phyloP scores from a whole-genome alignment of 2,329 filamentous ascomycete genomes.

The Lasiodiplodia theobromae region DNA sequence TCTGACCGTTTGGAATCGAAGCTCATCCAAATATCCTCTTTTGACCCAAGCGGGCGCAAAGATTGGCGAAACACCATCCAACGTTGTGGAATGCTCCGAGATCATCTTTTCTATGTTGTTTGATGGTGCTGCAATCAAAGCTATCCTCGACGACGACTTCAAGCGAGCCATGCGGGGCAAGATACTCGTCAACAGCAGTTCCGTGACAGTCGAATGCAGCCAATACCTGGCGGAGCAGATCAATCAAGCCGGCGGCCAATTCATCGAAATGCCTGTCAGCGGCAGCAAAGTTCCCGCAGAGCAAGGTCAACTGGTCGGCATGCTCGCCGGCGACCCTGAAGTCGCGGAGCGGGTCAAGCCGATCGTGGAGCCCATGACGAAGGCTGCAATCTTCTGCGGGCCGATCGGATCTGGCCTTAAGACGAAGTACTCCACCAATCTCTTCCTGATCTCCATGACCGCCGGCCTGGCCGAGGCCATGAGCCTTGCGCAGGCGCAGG shows the following conservation, averaged over 20 bases:
- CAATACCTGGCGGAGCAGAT: not conserved
- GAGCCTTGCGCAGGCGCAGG: slow-evolving; percentile 43
- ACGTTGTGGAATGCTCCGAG: not conserved
- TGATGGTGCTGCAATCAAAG: not conserved
- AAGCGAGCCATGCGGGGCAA: not conserved
- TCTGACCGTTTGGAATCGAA: slow-evolving; percentile 14
- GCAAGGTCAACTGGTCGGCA: slow-evolving; percentile 36
- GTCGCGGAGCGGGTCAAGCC: slow-evolving; percentile 37
- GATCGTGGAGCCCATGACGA: slow-evolving; percentile 39
- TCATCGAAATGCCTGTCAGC: slow-evolving; percentile 7
- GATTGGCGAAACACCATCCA: not conserved
- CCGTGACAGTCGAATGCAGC: not conserved
- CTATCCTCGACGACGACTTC: not conserved
- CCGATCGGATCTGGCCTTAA: slow-evolving; percentile 42
- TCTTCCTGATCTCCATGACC: slow-evolving; percentile 41
- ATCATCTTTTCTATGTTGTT: not conserved
- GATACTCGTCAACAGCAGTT: not conserved
- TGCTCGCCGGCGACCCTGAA: slow-evolving; percentile 42
- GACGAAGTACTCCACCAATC: slow-evolving; percentile 45
- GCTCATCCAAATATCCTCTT: not conserved
- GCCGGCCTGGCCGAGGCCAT: slow-evolving; percentile 45
- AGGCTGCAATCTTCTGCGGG: slow-evolving; percentile 45
- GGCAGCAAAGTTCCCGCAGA: slow-evolving; percentile 1
- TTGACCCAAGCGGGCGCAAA: not conserved
- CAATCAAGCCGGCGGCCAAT: not conserved